These are phyloP conservation scores for Marvania coccoides DNA, from an alignment of 139 green algal genomes.

Conservation along the genomic window DNA sequence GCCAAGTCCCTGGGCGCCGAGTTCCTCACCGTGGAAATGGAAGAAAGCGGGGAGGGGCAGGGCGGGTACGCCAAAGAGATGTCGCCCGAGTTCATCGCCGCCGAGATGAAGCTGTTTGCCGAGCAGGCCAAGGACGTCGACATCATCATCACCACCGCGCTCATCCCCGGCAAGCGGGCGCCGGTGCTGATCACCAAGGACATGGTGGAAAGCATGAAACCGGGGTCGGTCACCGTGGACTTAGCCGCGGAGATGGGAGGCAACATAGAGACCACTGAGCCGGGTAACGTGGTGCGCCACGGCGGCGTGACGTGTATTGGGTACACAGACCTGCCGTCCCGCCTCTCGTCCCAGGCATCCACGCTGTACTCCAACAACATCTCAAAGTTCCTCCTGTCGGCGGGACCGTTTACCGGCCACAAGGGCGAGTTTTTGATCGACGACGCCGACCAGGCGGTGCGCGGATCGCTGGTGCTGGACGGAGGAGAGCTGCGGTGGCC, in stretches of 20 bases:
- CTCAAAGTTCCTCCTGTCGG: constrained; percentile 75
- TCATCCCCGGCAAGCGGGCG: constrained; percentile 75
- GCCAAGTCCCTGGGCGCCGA: constrained; percentile 73
- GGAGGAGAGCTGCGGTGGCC: constrained; percentile 74
- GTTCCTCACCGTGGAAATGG: constrained; percentile 75
- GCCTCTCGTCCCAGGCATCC: constrained; percentile 70
- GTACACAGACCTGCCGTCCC: constrained; percentile 81
- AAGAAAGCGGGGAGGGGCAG: constrained; percentile 66
- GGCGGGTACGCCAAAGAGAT: constrained; percentile 85
- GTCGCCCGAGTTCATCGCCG: constrained; percentile 69
- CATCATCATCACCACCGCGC: constrained; percentile 87
- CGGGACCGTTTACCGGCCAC: constrained; percentile 69
- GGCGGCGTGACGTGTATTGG: constrained; percentile 68
- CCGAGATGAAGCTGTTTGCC: constrained; percentile 61
- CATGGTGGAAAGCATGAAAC: constrained; percentile 78
- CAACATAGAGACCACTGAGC: constrained; percentile 58
- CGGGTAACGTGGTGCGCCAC: constrained; percentile 38
- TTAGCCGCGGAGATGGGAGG: constrained; percentile 76
- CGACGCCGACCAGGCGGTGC: constrained; percentile 70
- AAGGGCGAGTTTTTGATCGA: constrained; percentile 73
- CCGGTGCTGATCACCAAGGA: constrained; percentile 75
- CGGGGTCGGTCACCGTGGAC: constrained; percentile 66
- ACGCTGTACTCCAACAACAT: constrained; percentile 89
- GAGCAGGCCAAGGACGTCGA: constrained; percentile 79
- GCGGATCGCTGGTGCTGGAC: constrained; percentile 69